Evolutionary conservation across 306 rosid species (phyloP), one percentile per base, ranked within the genome.

Genomic region (Prinsepia uniflora): DNA sequence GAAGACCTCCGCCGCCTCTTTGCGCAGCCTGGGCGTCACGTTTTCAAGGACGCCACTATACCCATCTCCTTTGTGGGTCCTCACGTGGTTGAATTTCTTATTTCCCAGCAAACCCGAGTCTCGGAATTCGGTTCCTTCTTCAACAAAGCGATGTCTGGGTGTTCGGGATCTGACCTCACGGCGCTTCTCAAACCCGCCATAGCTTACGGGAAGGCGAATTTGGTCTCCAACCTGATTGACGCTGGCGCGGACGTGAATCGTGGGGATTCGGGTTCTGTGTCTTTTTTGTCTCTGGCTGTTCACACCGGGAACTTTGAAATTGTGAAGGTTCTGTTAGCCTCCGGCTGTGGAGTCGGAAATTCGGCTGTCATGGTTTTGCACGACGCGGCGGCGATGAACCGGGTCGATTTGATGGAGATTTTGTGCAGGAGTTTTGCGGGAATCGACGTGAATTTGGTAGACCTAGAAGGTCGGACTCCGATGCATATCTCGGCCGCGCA

Each of bases 1-100:
- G 86, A 86, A 4, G 88, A 89, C 44, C 89, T 89, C 79, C 90
- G 81, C 73, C 90, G 92, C 7, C 72, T 94, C 15, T 90, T 90
- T 45, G 69, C 88, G 47, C 72, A 61, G 45, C 82, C 88, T 0
- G 98, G 98, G 0, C 89, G 84, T 8, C 97, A 90, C 71, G 84
- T 94, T 69, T 94, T 94, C 84, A 78, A 80, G 11, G 98, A 94
- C 78, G 98, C 96, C 40, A 68, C 80, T 50, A 41, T 94, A 57
- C 83, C 87, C 20, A 47, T 94, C 74, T 63, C 78, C 52, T 77
- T 89, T 8, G 87, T 87, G 13, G 98, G 98, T 18, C 90, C 86
- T 46, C 69, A 76, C 2, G 87, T 82, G 11, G 88, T 84, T 5
- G 85, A 83, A 41, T 86, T 67, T 66, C 85, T 94, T 12, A 69